Conservation (phyloP, 1,284 basidiomycete species). For the Meripilus lineatus region DNA sequence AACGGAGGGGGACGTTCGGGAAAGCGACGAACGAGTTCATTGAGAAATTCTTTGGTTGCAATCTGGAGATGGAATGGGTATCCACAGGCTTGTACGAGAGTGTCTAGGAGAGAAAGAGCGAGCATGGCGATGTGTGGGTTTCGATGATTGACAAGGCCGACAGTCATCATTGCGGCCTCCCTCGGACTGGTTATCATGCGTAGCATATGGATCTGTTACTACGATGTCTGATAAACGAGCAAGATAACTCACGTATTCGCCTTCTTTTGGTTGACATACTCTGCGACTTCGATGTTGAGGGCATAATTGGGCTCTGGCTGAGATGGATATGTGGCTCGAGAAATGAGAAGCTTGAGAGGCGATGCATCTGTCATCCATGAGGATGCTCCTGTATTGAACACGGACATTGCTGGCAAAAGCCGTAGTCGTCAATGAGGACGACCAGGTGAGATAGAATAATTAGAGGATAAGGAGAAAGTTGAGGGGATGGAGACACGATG, state of each 20-base stretch:
- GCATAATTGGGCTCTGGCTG: conserved; percentile 89
- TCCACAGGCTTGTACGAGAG: conserved; percentile 92
- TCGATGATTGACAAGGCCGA: conserved; percentile 82
- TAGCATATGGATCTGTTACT: background rate
- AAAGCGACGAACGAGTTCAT: conserved; percentile 96
- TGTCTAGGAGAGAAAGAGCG: conserved; percentile 82
- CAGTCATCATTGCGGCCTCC: conserved; percentile 83
- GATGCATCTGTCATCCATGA: conserved; percentile 37
- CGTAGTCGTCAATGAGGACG: too few species aligned
- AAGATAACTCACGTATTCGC: conserved; percentile 79
- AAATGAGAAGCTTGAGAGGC: conserved; percentile 64
- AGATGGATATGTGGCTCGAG: conserved; percentile 86
- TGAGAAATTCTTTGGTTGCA: conserved; percentile 98
- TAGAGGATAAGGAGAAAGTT: too few species aligned
- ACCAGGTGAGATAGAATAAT: too few species aligned
- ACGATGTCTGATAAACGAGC: background rate
- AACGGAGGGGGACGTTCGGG: conserved; percentile 96
- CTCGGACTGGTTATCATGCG: conserved; percentile 53
- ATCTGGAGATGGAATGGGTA: conserved; percentile 98
- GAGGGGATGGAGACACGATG: too few species aligned
- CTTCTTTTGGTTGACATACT: conserved; percentile 92
- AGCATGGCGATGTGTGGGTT: conserved; percentile 88
- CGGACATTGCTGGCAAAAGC: too few species aligned
- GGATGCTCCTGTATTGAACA: conserved; percentile 20
- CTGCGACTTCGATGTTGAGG: conserved; percentile 89